Percentiles rank a stretch among this genome's conserved stretches.
These are phyloP conservation scores for Coemansia sp. DNA, from an alignment of 192 early-diverging fungal genomes.

Conservation along the genomic window DNA sequence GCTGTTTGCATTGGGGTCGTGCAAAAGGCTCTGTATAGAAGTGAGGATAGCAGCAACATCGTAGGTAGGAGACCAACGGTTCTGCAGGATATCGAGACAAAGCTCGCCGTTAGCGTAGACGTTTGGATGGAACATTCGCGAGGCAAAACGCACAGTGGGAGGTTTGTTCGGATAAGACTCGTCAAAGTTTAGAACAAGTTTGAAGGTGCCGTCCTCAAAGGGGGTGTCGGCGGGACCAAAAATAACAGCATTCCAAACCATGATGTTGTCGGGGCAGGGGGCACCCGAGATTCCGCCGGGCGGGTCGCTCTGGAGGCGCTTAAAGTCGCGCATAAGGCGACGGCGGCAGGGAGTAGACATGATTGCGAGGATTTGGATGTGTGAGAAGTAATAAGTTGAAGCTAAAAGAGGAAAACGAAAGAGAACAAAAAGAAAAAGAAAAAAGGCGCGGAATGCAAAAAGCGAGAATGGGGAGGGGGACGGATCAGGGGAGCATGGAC, in stretches of 20 bases:
- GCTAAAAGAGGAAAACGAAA: neutral
- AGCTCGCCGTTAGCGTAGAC: slow-evolving; percentile 97
- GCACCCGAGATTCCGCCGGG: slow-evolving; percentile 86
- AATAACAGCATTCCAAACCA: slow-evolving; percentile 99
- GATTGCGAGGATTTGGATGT: neutral
- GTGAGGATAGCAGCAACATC: slow-evolving; percentile 93
- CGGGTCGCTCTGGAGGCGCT: slow-evolving; percentile 90
- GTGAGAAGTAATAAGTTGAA: neutral
- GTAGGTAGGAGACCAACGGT: slow-evolving; percentile 96
- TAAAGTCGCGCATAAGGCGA: slow-evolving; percentile 97
- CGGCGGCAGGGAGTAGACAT: slow-evolving; percentile 95
- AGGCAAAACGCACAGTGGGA: slow-evolving; percentile 90
- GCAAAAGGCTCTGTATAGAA: slow-evolving; percentile 91
- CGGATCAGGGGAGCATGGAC: neutral
- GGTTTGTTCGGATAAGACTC: slow-evolving; percentile 98
- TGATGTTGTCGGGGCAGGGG: slow-evolving; percentile 95
- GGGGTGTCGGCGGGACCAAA: slow-evolving; percentile 96
- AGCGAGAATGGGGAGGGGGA: neutral
- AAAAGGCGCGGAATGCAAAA: neutral
- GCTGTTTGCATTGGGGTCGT: slow-evolving; percentile 96
- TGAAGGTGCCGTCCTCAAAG: slow-evolving; percentile 98
- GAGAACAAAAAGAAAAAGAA: neutral
- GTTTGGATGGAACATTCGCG: slow-evolving; percentile 98
- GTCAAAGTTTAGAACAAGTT: slow-evolving; percentile 90
- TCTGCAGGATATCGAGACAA: slow-evolving; percentile 97